phyloP scores from a whole-genome alignment of 805 yeast species.

The Yarrowia hollandica region DNA sequence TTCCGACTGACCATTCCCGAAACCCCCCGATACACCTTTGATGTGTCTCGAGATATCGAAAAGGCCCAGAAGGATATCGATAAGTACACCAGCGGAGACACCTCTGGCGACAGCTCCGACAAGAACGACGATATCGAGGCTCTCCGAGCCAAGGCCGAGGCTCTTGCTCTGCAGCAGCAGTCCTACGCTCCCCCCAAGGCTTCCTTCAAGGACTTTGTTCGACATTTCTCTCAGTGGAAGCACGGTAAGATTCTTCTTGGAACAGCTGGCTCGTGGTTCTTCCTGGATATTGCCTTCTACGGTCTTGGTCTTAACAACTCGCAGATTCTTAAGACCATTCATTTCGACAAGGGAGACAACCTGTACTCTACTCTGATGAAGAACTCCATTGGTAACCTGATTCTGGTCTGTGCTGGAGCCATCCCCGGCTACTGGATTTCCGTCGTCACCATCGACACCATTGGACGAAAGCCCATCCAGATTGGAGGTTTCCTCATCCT shows the following conservation, averaged over 20 bases:
- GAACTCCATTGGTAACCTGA: conserved; percentile 78
- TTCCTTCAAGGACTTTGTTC: conserved; percentile 66
- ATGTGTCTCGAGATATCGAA: conserved; percentile 58
- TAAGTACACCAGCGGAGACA: conserved; percentile 8
- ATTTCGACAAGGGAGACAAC: conserved; percentile 62
- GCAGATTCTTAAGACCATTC: conserved; percentile 52
- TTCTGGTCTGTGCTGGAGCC: conserved; percentile 89
- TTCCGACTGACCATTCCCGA: conserved; percentile 93
- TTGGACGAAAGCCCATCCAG: conserved; percentile 61
- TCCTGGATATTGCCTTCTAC: conserved; percentile 63
- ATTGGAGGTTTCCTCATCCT: conserved; percentile 56
- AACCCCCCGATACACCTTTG: conserved; percentile 81
- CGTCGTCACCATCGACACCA: conserved; percentile 53
- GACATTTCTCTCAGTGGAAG: conserved; percentile 82
- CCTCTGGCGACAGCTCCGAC: background rate
- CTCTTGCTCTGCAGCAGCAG: background rate
- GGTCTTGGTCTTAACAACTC: conserved; percentile 59
- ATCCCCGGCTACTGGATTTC: conserved; percentile 65
- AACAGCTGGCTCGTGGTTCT: conserved; percentile 60
- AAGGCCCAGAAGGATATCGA: conserved; percentile 48
- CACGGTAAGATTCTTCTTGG: conserved; percentile 71
- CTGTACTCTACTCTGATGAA: conserved; percentile 55
- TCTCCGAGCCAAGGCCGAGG: conserved; percentile 13
- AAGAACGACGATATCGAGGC: background rate
- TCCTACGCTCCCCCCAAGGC: conserved; percentile 64